phyloP scores from a whole-genome alignment of 2,329 filamentous ascomycete species.

The Diaporthe destruens region DNA sequence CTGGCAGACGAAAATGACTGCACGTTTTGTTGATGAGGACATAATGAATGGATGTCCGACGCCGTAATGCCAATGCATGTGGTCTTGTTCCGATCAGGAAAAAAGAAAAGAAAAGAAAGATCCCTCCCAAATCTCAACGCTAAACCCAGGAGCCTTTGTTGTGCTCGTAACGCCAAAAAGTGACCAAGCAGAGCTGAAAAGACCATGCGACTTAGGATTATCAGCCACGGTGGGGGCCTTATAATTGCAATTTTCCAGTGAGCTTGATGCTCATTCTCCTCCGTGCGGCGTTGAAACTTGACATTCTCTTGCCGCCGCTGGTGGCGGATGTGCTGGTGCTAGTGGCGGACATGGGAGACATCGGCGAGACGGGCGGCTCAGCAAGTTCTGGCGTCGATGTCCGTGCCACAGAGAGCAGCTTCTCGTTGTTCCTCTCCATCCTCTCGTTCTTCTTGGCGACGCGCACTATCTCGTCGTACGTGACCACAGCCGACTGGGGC shows the following conservation, averaged over 20 bases:
- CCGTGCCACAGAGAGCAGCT: slow-evolving; percentile 29
- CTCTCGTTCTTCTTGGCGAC: slow-evolving; percentile 57
- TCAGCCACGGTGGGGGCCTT: not conserved
- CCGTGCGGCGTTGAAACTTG: slow-evolving; percentile 35
- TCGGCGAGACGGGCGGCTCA: slow-evolving; percentile 37
- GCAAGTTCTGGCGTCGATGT: slow-evolving; percentile 18
- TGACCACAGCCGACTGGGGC: slow-evolving; percentile 51
- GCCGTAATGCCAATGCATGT: slow-evolving; percentile 35
- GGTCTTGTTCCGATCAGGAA: not conserved
- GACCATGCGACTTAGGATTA: not conserved
- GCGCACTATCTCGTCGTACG: slow-evolving; percentile 62
- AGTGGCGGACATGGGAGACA: slow-evolving; percentile 37
- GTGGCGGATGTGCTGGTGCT: slow-evolving; percentile 33
- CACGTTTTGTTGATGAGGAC: slow-evolving; percentile 11
- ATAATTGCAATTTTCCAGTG: slow-evolving; percentile 38
- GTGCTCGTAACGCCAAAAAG: slow-evolving; percentile 20
- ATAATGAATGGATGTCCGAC: slow-evolving; percentile 37
- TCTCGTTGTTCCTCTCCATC: slow-evolving; percentile 31
- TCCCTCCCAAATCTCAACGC: slow-evolving; percentile 7
- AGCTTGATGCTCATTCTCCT: slow-evolving; percentile 42
- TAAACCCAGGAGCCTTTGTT: slow-evolving; percentile 2
- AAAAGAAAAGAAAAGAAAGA: not conserved
- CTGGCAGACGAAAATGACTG: slow-evolving; percentile 26
- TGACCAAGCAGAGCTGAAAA: slow-evolving; percentile 8
- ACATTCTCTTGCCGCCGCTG: slow-evolving; percentile 38